Conservation (phyloP, 805 yeast species). For the Candida easanensis region DNA sequence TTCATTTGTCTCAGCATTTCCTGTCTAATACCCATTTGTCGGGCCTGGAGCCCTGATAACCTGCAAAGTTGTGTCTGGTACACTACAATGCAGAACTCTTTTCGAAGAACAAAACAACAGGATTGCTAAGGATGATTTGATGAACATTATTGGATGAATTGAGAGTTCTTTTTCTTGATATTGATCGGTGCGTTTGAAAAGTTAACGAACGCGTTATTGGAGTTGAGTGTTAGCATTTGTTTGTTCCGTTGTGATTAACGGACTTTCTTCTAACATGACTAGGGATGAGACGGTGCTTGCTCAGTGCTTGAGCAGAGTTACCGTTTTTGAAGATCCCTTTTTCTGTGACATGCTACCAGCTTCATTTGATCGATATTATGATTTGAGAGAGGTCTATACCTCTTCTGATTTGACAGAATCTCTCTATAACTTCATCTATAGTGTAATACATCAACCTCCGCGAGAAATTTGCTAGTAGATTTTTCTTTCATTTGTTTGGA, state of each 20-base stretch:
- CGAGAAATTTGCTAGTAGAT: background rate
- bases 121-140: background rate
- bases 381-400: background rate
- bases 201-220: background rate
- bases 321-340: background rate
- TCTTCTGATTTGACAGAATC: background rate
- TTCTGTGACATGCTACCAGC: background rate
- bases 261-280: background rate
- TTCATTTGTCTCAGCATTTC: background rate
- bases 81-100: background rate
- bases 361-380: background rate
- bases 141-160: constrained; percentile 1
- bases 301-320: background rate
- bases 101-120: background rate
- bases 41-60: no score
- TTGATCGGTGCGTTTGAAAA: background rate
- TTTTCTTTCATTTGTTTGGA: background rate
- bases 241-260: constrained; percentile 1
- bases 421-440: constrained; percentile 9
- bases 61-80: no score
- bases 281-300: background rate
- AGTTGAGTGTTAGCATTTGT: background rate
- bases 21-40: background rate
- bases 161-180: constrained; percentile 1
- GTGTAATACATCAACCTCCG: constrained; percentile 1